Evolutionary conservation across 345 rosid species (phyloP).

Genomic region (Linum trigynum): DNA sequence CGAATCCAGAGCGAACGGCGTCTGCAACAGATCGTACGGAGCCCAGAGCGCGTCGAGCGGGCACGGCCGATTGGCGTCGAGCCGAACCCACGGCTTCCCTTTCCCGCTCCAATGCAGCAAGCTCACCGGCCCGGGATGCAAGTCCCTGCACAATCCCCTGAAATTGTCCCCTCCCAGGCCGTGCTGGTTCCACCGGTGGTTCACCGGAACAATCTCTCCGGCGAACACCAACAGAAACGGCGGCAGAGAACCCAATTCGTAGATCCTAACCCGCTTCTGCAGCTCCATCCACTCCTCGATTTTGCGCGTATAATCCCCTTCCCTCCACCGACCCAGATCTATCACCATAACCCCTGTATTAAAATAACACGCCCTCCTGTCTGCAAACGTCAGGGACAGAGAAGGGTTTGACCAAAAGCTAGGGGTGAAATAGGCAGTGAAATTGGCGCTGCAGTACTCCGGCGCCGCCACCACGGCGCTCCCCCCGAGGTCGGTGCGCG

Average conservation of each 20-base stretch:
- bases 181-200: constrained; percentile 80
- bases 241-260: constrained; percentile 71
- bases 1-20: constrained; percentile 27
- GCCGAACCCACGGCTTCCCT: constrained; percentile 29
- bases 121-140: constrained; percentile 29
- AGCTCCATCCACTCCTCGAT: constrained; percentile 93
- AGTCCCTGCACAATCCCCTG: constrained; percentile 22
- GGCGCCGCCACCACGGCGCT: constrained; percentile 74
- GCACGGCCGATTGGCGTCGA: constrained; percentile 26
- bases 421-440: constrained; percentile 68
- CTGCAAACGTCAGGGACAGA: constrained; percentile 49
- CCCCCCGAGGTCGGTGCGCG: constrained; percentile 49
- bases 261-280: constrained; percentile 56
- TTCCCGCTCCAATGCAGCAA: constrained; percentile 30
- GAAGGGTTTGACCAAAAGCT: constrained; percentile 72
- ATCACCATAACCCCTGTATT: constrained; percentile 92
- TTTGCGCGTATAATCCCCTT: constrained; percentile 51
- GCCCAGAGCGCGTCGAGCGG: constrained; percentile 30
- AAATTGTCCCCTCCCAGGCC: constrained; percentile 37
- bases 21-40: constrained; percentile 29
- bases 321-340: constrained; percentile 75
- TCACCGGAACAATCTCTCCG: constrained; percentile 57
- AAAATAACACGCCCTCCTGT: constrained; percentile 60
- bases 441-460: constrained; percentile 85
- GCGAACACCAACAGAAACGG: constrained; percentile 69